Conservation (phyloP, 345 rosid genomes). For the Pseudoturritis turrita region DNA sequence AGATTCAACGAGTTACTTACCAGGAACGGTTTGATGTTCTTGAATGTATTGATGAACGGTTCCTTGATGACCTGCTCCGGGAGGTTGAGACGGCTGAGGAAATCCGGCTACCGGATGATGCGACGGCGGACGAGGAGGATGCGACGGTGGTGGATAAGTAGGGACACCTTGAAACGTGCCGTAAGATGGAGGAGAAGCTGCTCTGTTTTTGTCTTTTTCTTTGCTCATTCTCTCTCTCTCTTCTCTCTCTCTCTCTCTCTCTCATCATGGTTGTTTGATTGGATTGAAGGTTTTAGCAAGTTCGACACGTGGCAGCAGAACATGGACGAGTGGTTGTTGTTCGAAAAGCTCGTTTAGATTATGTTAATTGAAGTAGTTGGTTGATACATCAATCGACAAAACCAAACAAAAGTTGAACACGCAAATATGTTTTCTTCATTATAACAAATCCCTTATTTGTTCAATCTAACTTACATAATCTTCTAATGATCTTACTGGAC, state of each 20-base stretch:
- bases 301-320: background rate
- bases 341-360: background rate
- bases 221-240: constrained; percentile 21
- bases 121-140: constrained; percentile 24
- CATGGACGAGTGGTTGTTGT: constrained; percentile 5
- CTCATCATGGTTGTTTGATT: background rate
- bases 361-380: constrained; percentile 3
- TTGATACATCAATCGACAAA: constrained; percentile 9
- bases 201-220: constrained; percentile 37
- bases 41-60: constrained; percentile 46
- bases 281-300: background rate
- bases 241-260: background rate
- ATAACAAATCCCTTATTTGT: background rate
- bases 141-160: constrained; percentile 49
- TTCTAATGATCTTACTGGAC: constrained; percentile 6
- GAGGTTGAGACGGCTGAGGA: constrained; percentile 78
- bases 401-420: constrained; percentile 24
- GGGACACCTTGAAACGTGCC: constrained; percentile 95
- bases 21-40: constrained; percentile 71
- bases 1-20: constrained; percentile 25
- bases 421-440: background rate
- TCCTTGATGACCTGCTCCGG: constrained; percentile 40
- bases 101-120: constrained; percentile 47
- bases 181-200: constrained; percentile 42
- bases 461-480: background rate